A percentile compares a stretch with the other conserved stretches of the same genome.
Evolutionary conservation across 2,329 filamentous ascomycete species (phyloP).

Genomic region (Pseudogymnoascus sp.): DNA sequence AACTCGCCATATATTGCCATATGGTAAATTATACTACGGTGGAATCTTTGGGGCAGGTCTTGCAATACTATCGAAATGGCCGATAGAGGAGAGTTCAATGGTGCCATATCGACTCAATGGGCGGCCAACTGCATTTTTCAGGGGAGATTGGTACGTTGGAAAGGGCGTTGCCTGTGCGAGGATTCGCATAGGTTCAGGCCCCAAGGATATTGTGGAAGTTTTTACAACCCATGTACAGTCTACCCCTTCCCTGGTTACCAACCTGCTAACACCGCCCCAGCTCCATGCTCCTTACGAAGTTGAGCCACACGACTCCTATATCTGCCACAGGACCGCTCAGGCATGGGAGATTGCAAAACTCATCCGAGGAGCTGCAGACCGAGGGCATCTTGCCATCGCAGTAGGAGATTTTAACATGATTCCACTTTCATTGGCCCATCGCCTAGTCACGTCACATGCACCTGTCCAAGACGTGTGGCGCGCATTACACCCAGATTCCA

Average conservation of each 20-base stretch:
- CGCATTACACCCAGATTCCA: constrained; percentile 72
- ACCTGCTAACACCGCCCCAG: constrained; percentile 25
- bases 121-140: constrained; percentile 83
- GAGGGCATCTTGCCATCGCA: constrained; percentile 75
- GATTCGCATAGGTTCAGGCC: constrained; percentile 60
- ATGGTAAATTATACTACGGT: constrained; percentile 87
- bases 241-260: neutral
- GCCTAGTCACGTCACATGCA: constrained; percentile 69
- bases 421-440: constrained; percentile 77
- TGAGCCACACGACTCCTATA: constrained; percentile 73
- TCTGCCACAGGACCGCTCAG: constrained; percentile 84
- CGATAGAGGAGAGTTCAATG: constrained; percentile 85
- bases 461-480: constrained; percentile 80
- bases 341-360: constrained; percentile 92
- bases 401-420: constrained; percentile 96
- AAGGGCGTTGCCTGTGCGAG: constrained; percentile 84
- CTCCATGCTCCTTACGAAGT: constrained; percentile 81
- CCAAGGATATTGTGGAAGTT: constrained; percentile 68
- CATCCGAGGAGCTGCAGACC: constrained; percentile 70
- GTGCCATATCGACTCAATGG: constrained; percentile 84
- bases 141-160: constrained; percentile 93
- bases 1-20: constrained; percentile 67
- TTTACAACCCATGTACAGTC: constrained; percentile 76
- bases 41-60: constrained; percentile 86
- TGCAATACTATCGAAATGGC: constrained; percentile 84